Base-by-base conservation (phyloP, 192 early-diverging fungal species). In the Backusella macrospora region DNA sequence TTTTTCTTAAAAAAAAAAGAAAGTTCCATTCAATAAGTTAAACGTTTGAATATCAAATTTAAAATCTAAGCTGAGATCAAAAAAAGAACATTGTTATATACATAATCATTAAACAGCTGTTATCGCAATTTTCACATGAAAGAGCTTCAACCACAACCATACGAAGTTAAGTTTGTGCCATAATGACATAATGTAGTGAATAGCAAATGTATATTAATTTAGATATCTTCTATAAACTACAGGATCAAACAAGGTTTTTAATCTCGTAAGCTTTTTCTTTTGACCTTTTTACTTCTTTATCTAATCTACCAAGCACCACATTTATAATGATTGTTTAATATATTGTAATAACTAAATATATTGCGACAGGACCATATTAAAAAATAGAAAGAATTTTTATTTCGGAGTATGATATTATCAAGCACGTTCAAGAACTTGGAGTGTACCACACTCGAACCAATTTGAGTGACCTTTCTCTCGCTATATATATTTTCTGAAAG, bases 351-450 rank as follows among this genome's bases (percentile, higher is more conserved):
- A 26, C 52, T 23, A 59, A 21, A 21, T 21, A 21, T 21, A 59
- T 14, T 14, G 26, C 8, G 52, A 12, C 18, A 59, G 13, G 26
- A 8, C 23, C 12, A 26, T 26, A 4, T 59, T 59, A 23, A 12
- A 23, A 59, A 59, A 29, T 59, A 23, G 21, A 23, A 26, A 59
- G 26, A 52, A 4, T 21, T 10, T 12, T 23, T 21, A 59, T 59
- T 13, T 18, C 52, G 52, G 52, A 59, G 52, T 69, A 69, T 47
- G 23, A 26, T 45, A 7, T 23, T 26, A 69, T 13, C 23, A 70
- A 78, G 13, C 72, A 73, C 39, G 37, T 47, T 29, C 59, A 78
- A 23, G 14, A 62, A 16, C 21, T 23, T 47, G 23, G 67, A 21
- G 45, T 59, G 47, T 26, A 40, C 14, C 65, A 45, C 52, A 8